These are phyloP conservation scores for Leishmania turanica DNA, from an alignment of 208 protist genomes.

Conservation along the genomic window DNA sequence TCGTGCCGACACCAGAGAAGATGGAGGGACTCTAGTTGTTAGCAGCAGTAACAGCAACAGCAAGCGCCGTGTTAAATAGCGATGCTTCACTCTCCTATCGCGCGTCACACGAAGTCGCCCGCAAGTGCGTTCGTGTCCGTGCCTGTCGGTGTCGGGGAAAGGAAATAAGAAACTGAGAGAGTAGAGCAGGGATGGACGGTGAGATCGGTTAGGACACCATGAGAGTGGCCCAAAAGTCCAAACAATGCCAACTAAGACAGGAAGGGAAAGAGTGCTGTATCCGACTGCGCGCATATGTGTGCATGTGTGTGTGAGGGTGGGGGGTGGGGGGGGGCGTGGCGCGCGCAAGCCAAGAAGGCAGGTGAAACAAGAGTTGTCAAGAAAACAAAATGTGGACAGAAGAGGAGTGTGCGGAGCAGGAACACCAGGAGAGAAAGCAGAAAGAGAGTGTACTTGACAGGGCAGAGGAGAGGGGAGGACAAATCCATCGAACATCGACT, in stretches of 20 bases:
- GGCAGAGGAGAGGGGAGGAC: no score
- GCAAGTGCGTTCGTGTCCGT: background rate
- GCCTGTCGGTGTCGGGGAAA: background rate
- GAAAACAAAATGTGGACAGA: background rate
- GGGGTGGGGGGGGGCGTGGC: background rate
- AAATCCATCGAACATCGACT: background rate
- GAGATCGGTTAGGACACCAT: background rate
- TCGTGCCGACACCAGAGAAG: background rate
- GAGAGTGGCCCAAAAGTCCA: background rate
- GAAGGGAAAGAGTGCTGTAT: background rate
- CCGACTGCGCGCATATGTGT: background rate
- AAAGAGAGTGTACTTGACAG: background rate
- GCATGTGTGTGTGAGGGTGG: background rate
- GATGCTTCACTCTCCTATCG: background rate
- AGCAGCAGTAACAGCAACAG: background rate
- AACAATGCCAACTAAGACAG: background rate
- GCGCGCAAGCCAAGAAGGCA: background rate
- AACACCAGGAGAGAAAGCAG: background rate
- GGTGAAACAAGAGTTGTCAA: background rate
- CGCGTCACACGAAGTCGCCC: background rate
- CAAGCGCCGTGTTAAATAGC: background rate
- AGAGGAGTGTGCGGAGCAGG: background rate
- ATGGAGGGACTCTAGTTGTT: background rate
- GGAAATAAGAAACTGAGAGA: background rate
- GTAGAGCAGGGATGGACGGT: background rate